A percentile compares a stretch with the other conserved stretches of the same genome.
phyloP scores from a whole-genome alignment of 495 filamentous ascomycete genomes.

The Opeltia flavorubescens region DNA sequence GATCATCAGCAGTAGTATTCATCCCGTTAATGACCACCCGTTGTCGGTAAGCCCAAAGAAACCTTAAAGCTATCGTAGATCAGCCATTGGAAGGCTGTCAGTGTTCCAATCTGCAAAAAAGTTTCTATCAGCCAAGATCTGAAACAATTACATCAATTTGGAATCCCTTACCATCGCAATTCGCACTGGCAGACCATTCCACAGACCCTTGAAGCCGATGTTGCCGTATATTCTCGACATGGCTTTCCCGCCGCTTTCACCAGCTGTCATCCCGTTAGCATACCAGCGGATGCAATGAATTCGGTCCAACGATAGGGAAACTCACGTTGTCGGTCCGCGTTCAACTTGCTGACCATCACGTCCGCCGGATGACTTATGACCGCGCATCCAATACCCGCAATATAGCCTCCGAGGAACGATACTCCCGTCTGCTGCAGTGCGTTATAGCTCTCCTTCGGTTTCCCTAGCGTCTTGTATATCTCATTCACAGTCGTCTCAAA shows the following conservation, averaged over 20 bases:
- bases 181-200: constrained; percentile 54
- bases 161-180: constrained; percentile 49
- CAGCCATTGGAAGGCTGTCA: constrained; percentile 64
- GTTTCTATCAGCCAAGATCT: neutral
- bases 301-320: constrained; percentile 6
- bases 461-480: constrained; percentile 49
- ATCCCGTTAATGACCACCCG: constrained; percentile 44
- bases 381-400: constrained; percentile 57
- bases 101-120: constrained; percentile 11
- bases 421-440: constrained; percentile 53
- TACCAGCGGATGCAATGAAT: neutral
- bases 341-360: constrained; percentile 62
- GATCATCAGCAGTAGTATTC: too few species aligned
- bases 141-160: neutral
- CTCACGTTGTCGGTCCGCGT: constrained; percentile 47
- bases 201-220: constrained; percentile 54
- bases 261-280: constrained; percentile 25
- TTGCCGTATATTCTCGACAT: constrained; percentile 56
- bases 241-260: constrained; percentile 47
- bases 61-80: constrained; percentile 73
- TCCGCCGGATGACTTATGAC: constrained; percentile 51
- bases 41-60: constrained; percentile 53
- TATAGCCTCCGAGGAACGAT: constrained; percentile 55
- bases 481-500: constrained; percentile 53
- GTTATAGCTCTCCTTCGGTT: constrained; percentile 50